These are phyloP conservation scores for Coffea eugenioides DNA, from an alignment of 257 asterid genomes.

Conservation along the genomic window DNA sequence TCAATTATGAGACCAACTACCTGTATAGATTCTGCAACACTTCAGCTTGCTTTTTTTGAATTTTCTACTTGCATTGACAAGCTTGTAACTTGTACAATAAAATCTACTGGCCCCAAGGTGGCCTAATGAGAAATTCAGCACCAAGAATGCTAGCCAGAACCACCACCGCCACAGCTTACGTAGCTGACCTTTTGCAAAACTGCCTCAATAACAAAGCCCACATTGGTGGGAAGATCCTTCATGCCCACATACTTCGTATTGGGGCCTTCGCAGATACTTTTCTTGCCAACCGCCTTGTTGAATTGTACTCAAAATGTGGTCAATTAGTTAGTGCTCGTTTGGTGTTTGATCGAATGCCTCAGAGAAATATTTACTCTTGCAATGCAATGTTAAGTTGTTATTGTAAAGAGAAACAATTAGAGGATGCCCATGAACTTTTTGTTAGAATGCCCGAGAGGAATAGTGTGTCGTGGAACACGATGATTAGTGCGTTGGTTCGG, in stretches of 20 bases:
- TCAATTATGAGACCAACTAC: not conserved
- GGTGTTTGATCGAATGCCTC: constrained; percentile 67
- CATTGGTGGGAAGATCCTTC: constrained; percentile 50
- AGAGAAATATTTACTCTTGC: constrained; percentile 57
- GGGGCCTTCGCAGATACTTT: constrained; percentile 40
- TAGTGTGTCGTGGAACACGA: constrained; percentile 62
- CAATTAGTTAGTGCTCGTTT: constrained; percentile 38
- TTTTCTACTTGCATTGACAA: not conserved
- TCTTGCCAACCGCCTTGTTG: constrained; percentile 56
- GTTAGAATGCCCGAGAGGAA: constrained; percentile 56
- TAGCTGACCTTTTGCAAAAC: constrained; percentile 45
- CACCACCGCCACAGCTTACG: constrained; percentile 13
- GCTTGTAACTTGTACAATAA: not conserved
- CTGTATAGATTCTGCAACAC: not conserved
- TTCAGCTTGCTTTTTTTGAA: not conserved
- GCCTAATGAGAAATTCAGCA: not conserved
- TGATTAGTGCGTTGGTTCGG: constrained; percentile 49
- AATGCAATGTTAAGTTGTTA: constrained; percentile 59
- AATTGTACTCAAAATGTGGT: constrained; percentile 62
- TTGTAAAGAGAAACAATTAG: constrained; percentile 51
- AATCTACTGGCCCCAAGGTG: not conserved
- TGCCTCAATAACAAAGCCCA: constrained; percentile 45
- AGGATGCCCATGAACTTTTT: constrained; percentile 46
- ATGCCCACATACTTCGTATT: constrained; percentile 52
- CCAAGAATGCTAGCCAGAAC: constrained; percentile 37